Conservation (phyloP, 441 rosid genomes). For the Hypseocharis bilobata region DNA sequence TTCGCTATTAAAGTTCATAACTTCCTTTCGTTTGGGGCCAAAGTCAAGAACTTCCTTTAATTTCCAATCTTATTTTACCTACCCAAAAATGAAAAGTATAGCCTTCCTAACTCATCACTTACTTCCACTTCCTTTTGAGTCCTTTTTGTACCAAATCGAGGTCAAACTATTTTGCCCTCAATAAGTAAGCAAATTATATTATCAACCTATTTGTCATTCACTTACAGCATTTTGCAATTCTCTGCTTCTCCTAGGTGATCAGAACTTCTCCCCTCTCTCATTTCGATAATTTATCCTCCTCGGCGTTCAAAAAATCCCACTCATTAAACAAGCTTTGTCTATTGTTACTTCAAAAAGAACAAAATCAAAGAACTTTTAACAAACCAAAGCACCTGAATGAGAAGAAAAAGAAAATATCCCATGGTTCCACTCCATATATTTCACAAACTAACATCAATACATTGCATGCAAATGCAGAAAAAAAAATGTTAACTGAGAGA, state of each 20-base stretch:
- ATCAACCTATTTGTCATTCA: not conserved
- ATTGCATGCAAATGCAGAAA: not conserved
- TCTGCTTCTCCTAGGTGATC: not conserved
- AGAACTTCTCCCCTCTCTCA: not conserved
- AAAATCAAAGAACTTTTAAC: not conserved
- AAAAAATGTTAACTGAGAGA: not conserved
- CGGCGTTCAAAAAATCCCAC: not conserved
- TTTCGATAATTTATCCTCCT: not conserved
- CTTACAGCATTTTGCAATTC: not conserved
- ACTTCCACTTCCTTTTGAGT: not conserved
- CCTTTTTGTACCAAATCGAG: not conserved
- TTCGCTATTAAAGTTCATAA: not conserved
- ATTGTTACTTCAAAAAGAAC: not conserved
- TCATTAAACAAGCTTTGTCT: not conserved
- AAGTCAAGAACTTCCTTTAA: too few relatives aligned
- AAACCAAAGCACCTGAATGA: not conserved
- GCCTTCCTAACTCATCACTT: too few relatives aligned
- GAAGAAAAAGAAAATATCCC: not conserved
- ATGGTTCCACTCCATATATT: not conserved
- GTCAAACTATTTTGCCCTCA: not conserved
- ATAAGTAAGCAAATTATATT: not conserved
- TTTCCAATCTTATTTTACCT: too few relatives aligned
- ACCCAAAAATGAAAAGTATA: too few relatives aligned
- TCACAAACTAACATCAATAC: not conserved
- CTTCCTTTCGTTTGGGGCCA: too few relatives aligned